phyloP scores from a whole-genome alignment of 2,329 filamentous ascomycete species.

The Coniella lustricola region DNA sequence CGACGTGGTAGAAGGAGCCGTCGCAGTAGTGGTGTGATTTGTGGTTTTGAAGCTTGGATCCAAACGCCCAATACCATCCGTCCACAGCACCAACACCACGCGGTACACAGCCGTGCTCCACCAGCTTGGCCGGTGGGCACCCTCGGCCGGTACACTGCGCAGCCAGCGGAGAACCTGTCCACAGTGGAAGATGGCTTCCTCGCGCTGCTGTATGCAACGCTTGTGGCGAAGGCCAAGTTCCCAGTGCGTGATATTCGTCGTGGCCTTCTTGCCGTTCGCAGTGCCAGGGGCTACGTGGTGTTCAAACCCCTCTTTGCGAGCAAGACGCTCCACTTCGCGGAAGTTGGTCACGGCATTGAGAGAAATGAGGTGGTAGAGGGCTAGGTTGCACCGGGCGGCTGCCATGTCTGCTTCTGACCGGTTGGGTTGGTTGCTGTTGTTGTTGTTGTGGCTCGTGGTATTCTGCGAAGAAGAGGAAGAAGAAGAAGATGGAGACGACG shows the following conservation, averaged over 20 bases:
- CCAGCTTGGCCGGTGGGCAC: slow-evolving; percentile 52
- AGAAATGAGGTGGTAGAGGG: slow-evolving; percentile 64
- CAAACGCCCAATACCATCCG: slow-evolving; percentile 48
- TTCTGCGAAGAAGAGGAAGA: too few species aligned
- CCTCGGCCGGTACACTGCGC: slow-evolving; percentile 50
- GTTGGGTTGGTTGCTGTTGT: slow-evolving; percentile 22
- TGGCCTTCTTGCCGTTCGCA: too few species aligned
- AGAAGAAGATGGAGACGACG: too few species aligned
- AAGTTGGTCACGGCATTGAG: slow-evolving; percentile 64
- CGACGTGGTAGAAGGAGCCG: too few species aligned
- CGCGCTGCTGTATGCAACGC: slow-evolving; percentile 55
- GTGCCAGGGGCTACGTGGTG: slow-evolving; percentile 22
- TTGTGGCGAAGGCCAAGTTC: slow-evolving; percentile 50
- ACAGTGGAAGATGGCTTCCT: slow-evolving; percentile 60
- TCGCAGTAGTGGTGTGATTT: background rate
- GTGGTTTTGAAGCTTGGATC: slow-evolving; percentile 32
- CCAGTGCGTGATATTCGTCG: slow-evolving; percentile 34
- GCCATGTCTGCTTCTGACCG: slow-evolving; percentile 49
- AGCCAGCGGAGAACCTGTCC: slow-evolving; percentile 60
- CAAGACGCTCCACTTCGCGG: slow-evolving; percentile 58
- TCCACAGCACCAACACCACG: slow-evolving; percentile 56
- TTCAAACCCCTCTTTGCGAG: slow-evolving; percentile 52
- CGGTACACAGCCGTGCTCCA: slow-evolving; percentile 66
- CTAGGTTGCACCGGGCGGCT: slow-evolving; percentile 57
- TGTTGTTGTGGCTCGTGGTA: too few species aligned